Percentiles rank a stretch among this genome's conserved stretches.
Evolutionary conservation across 73 alveolate species (phyloP).

Genomic region (Breviolum minutum): DNA sequence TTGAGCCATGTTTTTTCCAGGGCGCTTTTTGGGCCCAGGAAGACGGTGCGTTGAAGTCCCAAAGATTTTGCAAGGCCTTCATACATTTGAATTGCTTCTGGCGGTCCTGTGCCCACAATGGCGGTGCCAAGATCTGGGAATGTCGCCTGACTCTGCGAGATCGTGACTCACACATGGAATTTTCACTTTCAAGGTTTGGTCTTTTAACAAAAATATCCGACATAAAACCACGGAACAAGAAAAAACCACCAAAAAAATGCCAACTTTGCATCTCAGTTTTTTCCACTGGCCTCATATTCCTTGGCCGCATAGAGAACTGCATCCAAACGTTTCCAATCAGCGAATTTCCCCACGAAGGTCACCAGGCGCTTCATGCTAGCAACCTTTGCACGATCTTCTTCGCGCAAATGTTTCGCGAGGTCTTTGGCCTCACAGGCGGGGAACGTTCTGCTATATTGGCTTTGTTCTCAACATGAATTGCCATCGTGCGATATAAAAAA

Average conservation of each 20-base stretch:
- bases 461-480: no score
- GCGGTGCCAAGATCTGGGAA: conserved; percentile 72
- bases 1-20: background rate
- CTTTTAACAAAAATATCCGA: background rate
- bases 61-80: conserved; percentile 19
- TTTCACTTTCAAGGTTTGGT: background rate
- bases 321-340: conserved; percentile 68
- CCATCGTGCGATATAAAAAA: background rate
- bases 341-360: conserved; percentile 77
- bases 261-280: background rate
- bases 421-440: background rate
- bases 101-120: conserved; percentile 78
- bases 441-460: no score
- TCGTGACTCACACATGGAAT: background rate
- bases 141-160: conserved; percentile 2
- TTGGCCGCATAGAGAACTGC: conserved; percentile 52
- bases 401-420: conserved; percentile 23
- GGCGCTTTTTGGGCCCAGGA: conserved; percentile 57
- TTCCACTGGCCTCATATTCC: conserved; percentile 14
- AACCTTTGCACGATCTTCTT: conserved; percentile 37
- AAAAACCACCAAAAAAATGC: background rate
- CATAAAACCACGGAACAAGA: background rate
- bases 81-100: conserved; percentile 35
- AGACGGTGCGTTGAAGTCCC: conserved; percentile 67
- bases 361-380: conserved; percentile 65